phyloP scores from a whole-genome alignment of 2,329 filamentous ascomycete species.

The Leptographium lundbergii region DNA sequence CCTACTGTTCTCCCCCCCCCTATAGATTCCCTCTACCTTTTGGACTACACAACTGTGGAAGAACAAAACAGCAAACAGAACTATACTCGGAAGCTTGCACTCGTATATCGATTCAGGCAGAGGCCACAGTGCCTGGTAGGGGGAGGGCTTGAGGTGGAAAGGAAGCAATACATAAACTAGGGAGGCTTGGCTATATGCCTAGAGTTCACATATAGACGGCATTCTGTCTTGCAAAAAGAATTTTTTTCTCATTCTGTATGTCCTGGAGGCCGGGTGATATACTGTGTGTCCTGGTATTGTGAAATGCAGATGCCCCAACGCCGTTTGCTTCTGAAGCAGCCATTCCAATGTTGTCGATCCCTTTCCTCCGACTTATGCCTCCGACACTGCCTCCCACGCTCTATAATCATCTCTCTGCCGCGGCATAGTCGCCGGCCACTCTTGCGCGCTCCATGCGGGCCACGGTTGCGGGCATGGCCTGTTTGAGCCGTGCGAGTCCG shows the following conservation, averaged over 20 bases:
- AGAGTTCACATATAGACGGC: neutral
- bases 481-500: constrained; percentile 39
- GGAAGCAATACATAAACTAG: neutral
- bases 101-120: neutral
- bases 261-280: neutral
- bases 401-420: constrained; percentile 21
- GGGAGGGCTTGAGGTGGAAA: neutral
- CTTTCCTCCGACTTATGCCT: no score
- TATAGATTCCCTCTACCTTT: no score
- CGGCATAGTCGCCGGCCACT: constrained; percentile 45
- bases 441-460: constrained; percentile 53
- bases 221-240: neutral
- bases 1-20: neutral
- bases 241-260: neutral
- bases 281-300: neutral
- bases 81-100: neutral
- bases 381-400: no score
- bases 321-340: no score
- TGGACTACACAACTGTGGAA: no score
- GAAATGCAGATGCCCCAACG: neutral
- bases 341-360: no score
- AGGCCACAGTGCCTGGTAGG: no score
- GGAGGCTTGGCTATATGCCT: neutral
- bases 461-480: constrained; percentile 47
- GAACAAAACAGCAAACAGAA: no score